Percentiles rank a stretch among this genome's conserved stretches.
phyloP scores from a whole-genome alignment of 1,139 yeast species.

The Zygoascus hellenicus region DNA sequence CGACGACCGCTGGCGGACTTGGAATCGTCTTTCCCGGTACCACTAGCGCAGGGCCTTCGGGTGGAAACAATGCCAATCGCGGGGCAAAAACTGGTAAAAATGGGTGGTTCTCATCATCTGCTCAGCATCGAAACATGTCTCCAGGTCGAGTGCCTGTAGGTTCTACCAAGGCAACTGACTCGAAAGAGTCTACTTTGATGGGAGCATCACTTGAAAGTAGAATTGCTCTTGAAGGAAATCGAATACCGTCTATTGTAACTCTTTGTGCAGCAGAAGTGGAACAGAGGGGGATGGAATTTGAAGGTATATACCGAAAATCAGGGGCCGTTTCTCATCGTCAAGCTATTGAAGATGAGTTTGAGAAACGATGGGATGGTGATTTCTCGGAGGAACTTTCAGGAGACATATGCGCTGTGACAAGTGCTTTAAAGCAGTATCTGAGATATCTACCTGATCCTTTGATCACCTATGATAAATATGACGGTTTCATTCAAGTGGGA shows the following conservation, averaged over 20 bases:
- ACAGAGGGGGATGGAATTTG: constrained; percentile 59
- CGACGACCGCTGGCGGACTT: constrained; percentile 18
- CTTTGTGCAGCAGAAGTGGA: constrained; percentile 79
- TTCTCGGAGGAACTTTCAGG: constrained; percentile 46
- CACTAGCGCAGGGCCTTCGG: neutral
- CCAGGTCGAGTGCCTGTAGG: constrained; percentile 5
- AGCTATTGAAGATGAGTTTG: constrained; percentile 41
- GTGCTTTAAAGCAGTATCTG: constrained; percentile 80
- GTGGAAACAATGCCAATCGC: constrained; percentile 6
- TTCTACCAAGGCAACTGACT: neutral
- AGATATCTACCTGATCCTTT: constrained; percentile 82
- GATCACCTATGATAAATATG: constrained; percentile 65
- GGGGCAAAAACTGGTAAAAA: constrained; percentile 4
- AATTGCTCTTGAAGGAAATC: constrained; percentile 50
- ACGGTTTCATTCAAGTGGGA: constrained; percentile 46
- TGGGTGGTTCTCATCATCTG: constrained; percentile 6
- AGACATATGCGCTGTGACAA: constrained; percentile 83
- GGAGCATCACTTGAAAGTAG: constrained; percentile 27
- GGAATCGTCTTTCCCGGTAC: constrained; percentile 18
- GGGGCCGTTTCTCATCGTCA: constrained; percentile 80
- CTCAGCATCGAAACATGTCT: neutral
- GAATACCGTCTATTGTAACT: constrained; percentile 65
- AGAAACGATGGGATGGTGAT: constrained; percentile 23
- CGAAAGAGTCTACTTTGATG: constrained; percentile 18
- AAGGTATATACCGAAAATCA: constrained; percentile 87